Percentiles rank a stretch among this genome's conserved stretches.
Evolutionary conservation across 768 basidiomycete species (phyloP).

Genomic region (Tricholoma matsutake): DNA sequence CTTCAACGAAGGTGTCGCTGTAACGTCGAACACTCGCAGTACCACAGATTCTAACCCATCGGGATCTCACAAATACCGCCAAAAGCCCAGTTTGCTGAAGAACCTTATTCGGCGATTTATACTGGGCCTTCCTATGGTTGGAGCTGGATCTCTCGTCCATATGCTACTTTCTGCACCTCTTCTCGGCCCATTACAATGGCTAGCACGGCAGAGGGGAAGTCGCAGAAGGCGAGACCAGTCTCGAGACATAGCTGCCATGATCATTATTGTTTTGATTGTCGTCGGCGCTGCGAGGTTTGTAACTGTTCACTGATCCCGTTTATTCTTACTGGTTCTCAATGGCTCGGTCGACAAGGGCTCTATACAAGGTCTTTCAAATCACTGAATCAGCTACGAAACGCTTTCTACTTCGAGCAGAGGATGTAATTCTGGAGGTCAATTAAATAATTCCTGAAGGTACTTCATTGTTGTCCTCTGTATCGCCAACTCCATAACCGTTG

Average conservation of each 20-base stretch:
- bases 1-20: constrained; percentile 30
- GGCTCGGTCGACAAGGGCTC: constrained; percentile 44
- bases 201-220: constrained; percentile 60
- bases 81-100: constrained; percentile 44
- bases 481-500: neutral
- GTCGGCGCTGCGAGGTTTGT: constrained; percentile 62
- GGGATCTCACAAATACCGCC: constrained; percentile 17
- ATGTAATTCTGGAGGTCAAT: constrained; percentile 76
- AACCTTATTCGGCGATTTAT: constrained; percentile 69
- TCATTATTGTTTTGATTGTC: constrained; percentile 59
- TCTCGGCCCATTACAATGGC: constrained; percentile 65
- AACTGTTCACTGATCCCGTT: neutral
- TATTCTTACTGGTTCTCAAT: constrained; percentile 7
- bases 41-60: constrained; percentile 11
- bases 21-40: constrained; percentile 12
- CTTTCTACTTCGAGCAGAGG: constrained; percentile 67
- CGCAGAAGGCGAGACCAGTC: constrained; percentile 53
- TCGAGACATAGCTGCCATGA: constrained; percentile 61
- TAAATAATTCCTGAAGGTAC: constrained; percentile 22
- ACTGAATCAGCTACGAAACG: constrained; percentile 60
- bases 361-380: constrained; percentile 65
- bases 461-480: neutral
- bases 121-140: constrained; percentile 73
- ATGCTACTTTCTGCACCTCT: constrained; percentile 64
- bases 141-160: constrained; percentile 72